Conservation (phyloP, 441 rosid genomes). For the Croton laevigatus region DNA sequence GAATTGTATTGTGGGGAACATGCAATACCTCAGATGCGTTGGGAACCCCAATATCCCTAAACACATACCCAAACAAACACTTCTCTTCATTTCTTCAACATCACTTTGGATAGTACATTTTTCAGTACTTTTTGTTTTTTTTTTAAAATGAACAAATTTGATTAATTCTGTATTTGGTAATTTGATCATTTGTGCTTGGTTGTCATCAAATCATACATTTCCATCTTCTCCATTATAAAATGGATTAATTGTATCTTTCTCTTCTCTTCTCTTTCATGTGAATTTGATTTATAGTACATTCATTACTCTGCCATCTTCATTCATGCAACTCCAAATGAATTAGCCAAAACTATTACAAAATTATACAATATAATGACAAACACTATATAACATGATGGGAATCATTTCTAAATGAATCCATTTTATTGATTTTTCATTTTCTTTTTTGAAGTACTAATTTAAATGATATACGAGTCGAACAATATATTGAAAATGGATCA, state of each 20-base stretch:
- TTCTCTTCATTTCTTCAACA: constrained; percentile 19
- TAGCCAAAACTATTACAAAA: no score
- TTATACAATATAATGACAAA: no score
- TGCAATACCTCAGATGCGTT: constrained; percentile 35
- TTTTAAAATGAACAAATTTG: constrained; percentile 2
- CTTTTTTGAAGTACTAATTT: not conserved
- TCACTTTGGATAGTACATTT: not conserved
- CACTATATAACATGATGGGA: no score
- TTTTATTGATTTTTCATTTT: not conserved
- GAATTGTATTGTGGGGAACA: constrained; percentile 45
- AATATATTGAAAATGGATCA: no score
- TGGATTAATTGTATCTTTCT: not conserved
- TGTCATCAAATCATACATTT: not conserved
- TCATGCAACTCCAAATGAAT: no score
- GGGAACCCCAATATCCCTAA: constrained; percentile 23
- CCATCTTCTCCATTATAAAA: not conserved
- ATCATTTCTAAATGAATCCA: not conserved
- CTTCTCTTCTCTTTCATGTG: not conserved
- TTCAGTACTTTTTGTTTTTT: no score
- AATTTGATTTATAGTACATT: no score
- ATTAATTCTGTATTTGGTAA: not conserved
- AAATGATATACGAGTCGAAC: no score
- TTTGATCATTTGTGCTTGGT: not conserved
- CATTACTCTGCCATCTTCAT: no score
- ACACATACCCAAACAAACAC: constrained; percentile 10